Percentiles rank a stretch among this genome's conserved stretches.
phyloP scores from a whole-genome alignment of 306 rosid species.

The Vachellia pachyceras region DNA sequence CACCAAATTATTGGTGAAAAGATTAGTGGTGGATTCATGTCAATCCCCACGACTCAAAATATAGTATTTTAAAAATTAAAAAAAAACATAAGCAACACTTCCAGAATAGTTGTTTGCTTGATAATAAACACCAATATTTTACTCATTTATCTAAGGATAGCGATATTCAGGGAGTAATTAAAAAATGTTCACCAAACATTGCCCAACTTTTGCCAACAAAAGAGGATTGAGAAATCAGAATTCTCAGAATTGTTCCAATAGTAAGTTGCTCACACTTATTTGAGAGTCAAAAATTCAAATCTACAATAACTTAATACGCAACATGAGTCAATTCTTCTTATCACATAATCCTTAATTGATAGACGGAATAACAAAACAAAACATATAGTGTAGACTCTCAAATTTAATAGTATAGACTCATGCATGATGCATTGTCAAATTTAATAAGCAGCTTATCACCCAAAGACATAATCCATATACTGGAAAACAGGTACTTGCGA shows the following conservation, averaged over 20 bases:
- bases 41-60: slow-evolving; percentile 24
- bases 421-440: background rate
- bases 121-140: background rate
- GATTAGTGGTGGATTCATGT: background rate
- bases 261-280: background rate
- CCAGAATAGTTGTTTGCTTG: background rate
- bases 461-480: background rate
- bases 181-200: background rate
- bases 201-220: background rate
- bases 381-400: background rate
- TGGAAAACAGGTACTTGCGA: background rate
- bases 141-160: background rate
- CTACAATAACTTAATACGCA: background rate
- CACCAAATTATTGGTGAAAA: slow-evolving; percentile 1
- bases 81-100: no score
- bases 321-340: background rate
- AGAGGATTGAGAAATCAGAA: background rate
- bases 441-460: slow-evolving; percentile 8
- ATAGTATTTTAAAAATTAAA: no score
- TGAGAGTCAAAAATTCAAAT: background rate
- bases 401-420: no score
- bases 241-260: background rate
- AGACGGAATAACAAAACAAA: background rate
- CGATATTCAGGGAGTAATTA: background rate
- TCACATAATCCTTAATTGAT: background rate